Evolutionary conservation across 2,329 filamentous ascomycete genomes (phyloP), one percentile per base, ranked within the genome.

Genomic region (Lomentospora prolificans): DNA sequence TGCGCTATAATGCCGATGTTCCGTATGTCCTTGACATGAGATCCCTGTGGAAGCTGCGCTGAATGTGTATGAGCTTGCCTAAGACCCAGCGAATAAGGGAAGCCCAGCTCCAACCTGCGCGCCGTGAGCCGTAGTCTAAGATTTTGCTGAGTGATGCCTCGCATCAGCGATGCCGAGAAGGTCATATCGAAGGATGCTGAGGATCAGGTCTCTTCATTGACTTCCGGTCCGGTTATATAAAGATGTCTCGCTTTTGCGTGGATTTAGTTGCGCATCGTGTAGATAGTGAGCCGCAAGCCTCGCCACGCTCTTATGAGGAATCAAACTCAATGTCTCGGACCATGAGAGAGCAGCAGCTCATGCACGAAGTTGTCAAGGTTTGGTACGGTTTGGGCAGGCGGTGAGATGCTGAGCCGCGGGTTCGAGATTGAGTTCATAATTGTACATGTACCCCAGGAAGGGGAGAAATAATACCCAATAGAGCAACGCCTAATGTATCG

Each of bases 1-100:
- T 99, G 94, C 58, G 94, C 94, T 69, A 99, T 96, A 62, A 99
- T 97, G 59, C 94, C 94, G 67, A 99, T 96, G 67, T 99, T 99
- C 63, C 92, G 81, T 53, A 91, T 94, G 63, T 81, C 55, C 19
- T 56, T 52, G 5, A 56, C 31, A 39, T 56, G 50, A 9, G 50
- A 31, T 17, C 50, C 50, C 3, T 44, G 55, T 1, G 48, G 50
- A 25, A 52, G 33, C 19, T 56, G 55, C 22, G 55, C 27, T 2
- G 55, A 24, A n/a, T 31, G n/a, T 12, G 24, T 27, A 46, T 56
- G 55, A 9, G 3, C 48, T 10, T 33, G 30, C 30, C 30, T 52
- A 9, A 12, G 28, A 8, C 14, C 17, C 9, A 30, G 14, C 6
- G 17, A 48, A 22, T 19, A 48, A 6, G 44, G 19, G 28, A 51